These are phyloP conservation scores for Suhomyces panamericanus DNA, from an alignment of 1,139 yeast genomes.

Conservation along the genomic window DNA sequence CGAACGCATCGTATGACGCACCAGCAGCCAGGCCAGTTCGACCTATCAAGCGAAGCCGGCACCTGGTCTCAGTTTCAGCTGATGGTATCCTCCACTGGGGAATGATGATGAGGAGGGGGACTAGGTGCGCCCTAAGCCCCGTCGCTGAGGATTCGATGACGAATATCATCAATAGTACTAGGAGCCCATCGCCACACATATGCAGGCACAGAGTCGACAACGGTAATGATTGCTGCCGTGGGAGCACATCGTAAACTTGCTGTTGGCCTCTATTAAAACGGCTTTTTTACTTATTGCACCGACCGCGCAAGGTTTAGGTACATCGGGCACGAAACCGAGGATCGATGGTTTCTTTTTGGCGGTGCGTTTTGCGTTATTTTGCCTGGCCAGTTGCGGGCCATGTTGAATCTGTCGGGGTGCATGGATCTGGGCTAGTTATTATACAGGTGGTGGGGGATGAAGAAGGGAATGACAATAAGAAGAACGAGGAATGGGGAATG, in stretches of 20 bases:
- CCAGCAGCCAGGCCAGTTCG: neutral
- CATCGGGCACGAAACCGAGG: neutral
- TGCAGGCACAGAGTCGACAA: neutral
- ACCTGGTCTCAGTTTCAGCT: neutral
- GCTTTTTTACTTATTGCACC: neutral
- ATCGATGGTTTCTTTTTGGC: neutral
- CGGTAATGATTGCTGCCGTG: neutral
- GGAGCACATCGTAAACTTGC: neutral
- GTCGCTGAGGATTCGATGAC: slow-evolving; percentile 3
- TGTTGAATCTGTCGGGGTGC: slow-evolving; percentile 4
- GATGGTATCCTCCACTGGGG: neutral
- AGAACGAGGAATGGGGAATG: too few species aligned
- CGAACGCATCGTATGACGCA: too few species aligned
- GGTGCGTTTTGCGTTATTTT: neutral
- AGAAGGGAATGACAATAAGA: neutral
- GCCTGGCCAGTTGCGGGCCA: neutral
- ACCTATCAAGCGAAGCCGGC: neutral
- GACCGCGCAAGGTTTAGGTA: neutral
- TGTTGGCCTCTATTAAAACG: neutral
- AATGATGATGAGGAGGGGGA: neutral
- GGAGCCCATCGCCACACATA: neutral
- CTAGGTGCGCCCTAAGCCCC: slow-evolving; percentile 2
- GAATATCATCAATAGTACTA: neutral
- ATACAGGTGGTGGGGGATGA: neutral
- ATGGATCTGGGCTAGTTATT: slow-evolving; percentile 3